A percentile compares a stretch with the other conserved stretches of the same genome.
Evolutionary conservation across 495 filamentous ascomycete genomes (phyloP).

Genomic region (Parathielavia appendiculata): DNA sequence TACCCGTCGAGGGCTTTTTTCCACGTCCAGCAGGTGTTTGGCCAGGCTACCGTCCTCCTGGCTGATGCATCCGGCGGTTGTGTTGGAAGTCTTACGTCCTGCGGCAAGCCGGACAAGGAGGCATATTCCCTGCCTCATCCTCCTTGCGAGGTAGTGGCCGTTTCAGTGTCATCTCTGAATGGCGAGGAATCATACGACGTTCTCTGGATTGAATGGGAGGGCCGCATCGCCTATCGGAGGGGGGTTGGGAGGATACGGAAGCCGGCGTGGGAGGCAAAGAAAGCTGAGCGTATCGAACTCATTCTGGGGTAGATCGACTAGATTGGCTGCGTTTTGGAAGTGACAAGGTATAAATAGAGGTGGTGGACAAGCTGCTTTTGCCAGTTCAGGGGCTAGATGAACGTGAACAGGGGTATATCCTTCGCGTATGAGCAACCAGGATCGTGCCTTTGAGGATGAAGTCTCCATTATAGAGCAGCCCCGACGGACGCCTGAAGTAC

Average conservation of each 20-base stretch:
- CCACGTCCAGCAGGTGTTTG: background rate
- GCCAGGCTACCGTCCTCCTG: background rate
- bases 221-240: background rate
- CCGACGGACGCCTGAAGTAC: background rate
- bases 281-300: background rate
- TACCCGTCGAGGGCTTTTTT: background rate
- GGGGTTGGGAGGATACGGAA: background rate
- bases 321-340: too few relatives aligned
- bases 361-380: too few relatives aligned
- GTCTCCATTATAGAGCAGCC: too few relatives aligned
- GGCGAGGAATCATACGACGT: background rate
- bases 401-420: too few relatives aligned
- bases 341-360: too few relatives aligned
- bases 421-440: too few relatives aligned
- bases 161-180: background rate
- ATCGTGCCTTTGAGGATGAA: too few relatives aligned
- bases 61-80: background rate
- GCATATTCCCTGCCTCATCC: background rate
- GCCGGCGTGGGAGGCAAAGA: background rate
- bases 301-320: background rate
- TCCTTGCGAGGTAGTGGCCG: background rate
- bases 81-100: background rate
- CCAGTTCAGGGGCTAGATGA: too few relatives aligned
- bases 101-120: background rate
- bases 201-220: background rate